Conservation (phyloP, 2,329 filamentous ascomycete species). For the Coniochaeta ligniaria region DNA sequence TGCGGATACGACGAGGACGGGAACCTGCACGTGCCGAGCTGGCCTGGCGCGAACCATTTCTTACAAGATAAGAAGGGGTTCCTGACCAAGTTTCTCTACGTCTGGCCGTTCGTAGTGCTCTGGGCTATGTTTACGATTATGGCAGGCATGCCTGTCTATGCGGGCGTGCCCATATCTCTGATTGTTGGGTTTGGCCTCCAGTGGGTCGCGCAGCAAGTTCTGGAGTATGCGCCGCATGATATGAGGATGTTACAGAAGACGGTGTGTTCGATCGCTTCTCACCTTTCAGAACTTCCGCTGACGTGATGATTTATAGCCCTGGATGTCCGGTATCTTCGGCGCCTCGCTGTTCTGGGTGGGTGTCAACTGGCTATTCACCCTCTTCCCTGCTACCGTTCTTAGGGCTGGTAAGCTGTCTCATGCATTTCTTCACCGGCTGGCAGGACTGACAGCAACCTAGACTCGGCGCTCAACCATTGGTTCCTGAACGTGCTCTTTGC, state of each 20-base stretch:
- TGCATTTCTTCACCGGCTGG: background rate
- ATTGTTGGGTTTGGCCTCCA: slow-evolving; percentile 65
- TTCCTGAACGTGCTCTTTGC: slow-evolving; percentile 73
- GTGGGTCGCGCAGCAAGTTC: slow-evolving; percentile 67
- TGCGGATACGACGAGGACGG: slow-evolving; percentile 78
- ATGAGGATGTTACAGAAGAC: slow-evolving; percentile 90
- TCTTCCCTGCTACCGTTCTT: slow-evolving; percentile 48
- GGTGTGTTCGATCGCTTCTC: slow-evolving; percentile 36
- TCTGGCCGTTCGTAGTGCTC: slow-evolving; percentile 77
- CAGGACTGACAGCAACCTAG: slow-evolving; percentile 27
- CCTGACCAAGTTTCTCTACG: slow-evolving; percentile 79
- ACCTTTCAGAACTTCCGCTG: slow-evolving; percentile 11
- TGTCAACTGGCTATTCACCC: slow-evolving; percentile 64
- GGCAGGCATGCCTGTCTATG: slow-evolving; percentile 65
- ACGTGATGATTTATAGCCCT: slow-evolving; percentile 52
- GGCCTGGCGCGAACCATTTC: slow-evolving; percentile 66
- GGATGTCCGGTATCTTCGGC: slow-evolving; percentile 88
- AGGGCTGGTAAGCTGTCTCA: slow-evolving; percentile 41
- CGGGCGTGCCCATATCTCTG: slow-evolving; percentile 66
- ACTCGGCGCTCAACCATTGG: slow-evolving; percentile 58
- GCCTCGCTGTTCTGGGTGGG: slow-evolving; percentile 77
- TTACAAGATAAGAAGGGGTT: slow-evolving; percentile 72
- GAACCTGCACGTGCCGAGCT: slow-evolving; percentile 59
- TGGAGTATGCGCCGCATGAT: slow-evolving; percentile 77
- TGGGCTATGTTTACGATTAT: slow-evolving; percentile 65